These are phyloP conservation scores for Caloboletus firmus DNA, from an alignment of 1,284 basidiomycete genomes.

Conservation along the genomic window DNA sequence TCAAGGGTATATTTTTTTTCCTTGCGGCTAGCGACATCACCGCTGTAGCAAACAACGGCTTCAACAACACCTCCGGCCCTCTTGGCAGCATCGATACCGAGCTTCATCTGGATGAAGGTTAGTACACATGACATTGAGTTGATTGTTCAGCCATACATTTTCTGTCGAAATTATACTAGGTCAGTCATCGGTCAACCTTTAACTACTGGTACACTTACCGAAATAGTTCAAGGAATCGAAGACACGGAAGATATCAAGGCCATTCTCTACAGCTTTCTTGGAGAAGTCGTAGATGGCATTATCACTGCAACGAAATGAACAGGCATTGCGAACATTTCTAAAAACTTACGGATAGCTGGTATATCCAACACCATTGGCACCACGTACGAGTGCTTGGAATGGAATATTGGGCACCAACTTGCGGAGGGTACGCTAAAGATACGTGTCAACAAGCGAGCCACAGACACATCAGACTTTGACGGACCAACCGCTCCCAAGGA, in stretches of 20 bases:
- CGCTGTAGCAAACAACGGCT: conserved; percentile 98
- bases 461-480: conserved; percentile 27
- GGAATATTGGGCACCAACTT: conserved; percentile 99
- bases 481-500: conserved; percentile 95
- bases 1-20: conserved; percentile 98
- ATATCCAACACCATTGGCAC: conserved; percentile 99
- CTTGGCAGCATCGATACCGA: conserved; percentile 99
- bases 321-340: background rate
- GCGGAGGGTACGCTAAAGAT: conserved; percentile 77
- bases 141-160: conserved; percentile 50
- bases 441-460: conserved; percentile 7
- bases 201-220: conserved; percentile 51
- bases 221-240: conserved; percentile 99
- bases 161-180: conserved; percentile 41
- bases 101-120: conserved; percentile 66
- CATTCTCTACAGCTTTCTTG: conserved; percentile 98
- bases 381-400: conserved; percentile 97
- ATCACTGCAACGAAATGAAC: conserved; percentile 56
- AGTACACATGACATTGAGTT: conserved; percentile 2
- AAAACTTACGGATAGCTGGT: conserved; percentile 92
- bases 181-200: conserved; percentile 9
- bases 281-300: conserved; percentile 99
- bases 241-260: conserved; percentile 99
- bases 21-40: conserved; percentile 93
- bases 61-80: conserved; percentile 98